phyloP scores from a whole-genome alignment of 441 rosid species.

The Populus hybrid region DNA sequence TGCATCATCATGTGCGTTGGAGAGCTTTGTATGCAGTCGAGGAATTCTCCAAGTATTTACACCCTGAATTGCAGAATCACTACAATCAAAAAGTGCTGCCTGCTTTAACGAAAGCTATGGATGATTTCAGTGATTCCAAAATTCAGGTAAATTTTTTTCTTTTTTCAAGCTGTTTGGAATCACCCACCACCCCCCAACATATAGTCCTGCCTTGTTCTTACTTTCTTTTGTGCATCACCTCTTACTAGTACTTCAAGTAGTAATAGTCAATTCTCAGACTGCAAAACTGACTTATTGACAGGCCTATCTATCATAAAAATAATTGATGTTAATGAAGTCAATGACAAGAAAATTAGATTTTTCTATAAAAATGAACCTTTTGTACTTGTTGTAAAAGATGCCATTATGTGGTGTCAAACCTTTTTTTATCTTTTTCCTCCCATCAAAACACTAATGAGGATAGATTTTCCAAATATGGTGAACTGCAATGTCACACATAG shows the following conservation, averaged over 20 bases:
- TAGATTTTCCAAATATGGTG: too few species aligned
- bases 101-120: conserved; percentile 50
- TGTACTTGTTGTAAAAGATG: too few species aligned
- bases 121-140: conserved; percentile 47
- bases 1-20: conserved; percentile 51
- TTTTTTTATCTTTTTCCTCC: background rate
- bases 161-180: background rate
- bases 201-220: background rate
- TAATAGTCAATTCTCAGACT: background rate
- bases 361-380: background rate
- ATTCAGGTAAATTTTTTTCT: conserved; percentile 40
- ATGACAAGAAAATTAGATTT: background rate
- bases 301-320: background rate
- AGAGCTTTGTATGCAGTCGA: conserved; percentile 58
- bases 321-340: background rate
- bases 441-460: background rate
- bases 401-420: too few species aligned
- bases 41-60: conserved; percentile 46
- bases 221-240: background rate
- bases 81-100: conserved; percentile 48
- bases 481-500: too few species aligned
- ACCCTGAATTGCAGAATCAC: conserved; percentile 47
- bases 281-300: background rate
- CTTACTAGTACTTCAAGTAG: background rate
- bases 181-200: background rate